Percentiles rank a stretch among this genome's conserved stretches.
Evolutionary conservation across 805 yeast genomes (phyloP).

Genomic region (Torulaspora quercuum): DNA sequence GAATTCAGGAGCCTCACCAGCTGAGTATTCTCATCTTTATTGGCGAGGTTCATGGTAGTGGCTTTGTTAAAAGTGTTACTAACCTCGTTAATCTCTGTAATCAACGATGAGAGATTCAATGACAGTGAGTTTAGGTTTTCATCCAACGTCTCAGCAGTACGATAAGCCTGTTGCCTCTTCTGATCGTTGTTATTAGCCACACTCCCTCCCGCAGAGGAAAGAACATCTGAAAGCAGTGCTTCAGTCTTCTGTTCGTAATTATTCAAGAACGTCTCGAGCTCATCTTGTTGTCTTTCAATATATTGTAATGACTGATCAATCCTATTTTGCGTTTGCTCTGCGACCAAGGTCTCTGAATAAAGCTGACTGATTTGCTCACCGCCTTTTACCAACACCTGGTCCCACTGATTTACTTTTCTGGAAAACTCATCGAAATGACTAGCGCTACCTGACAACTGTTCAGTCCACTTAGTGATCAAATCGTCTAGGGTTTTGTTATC

Average conservation of each 20-base stretch:
- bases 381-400: constrained; percentile 72
- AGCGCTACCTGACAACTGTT: constrained; percentile 70
- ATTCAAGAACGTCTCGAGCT: constrained; percentile 74
- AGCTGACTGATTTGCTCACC: constrained; percentile 80
- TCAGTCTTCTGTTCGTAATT: constrained; percentile 61
- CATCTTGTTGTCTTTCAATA: constrained; percentile 89
- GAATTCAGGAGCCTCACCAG: constrained; percentile 79
- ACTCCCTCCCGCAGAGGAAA: constrained; percentile 32
- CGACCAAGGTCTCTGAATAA: constrained; percentile 71
- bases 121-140: constrained; percentile 77
- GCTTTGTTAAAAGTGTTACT: constrained; percentile 75
- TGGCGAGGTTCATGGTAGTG: constrained; percentile 36
- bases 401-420: constrained; percentile 78
- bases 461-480: constrained; percentile 88
- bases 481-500: constrained; percentile 93
- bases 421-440: constrained; percentile 74
- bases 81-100: constrained; percentile 77
- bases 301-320: constrained; percentile 85
- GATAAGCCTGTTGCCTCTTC: constrained; percentile 85
- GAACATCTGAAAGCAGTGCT: constrained; percentile 37
- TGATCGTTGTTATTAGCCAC: constrained; percentile 53
- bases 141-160: constrained; percentile 78
- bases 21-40: constrained; percentile 48
- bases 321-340: constrained; percentile 79
- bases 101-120: constrained; percentile 66